These are phyloP conservation scores for Penicillium robsamsonii DNA, from an alignment of 495 filamentous ascomycete species.

Conservation along the genomic window DNA sequence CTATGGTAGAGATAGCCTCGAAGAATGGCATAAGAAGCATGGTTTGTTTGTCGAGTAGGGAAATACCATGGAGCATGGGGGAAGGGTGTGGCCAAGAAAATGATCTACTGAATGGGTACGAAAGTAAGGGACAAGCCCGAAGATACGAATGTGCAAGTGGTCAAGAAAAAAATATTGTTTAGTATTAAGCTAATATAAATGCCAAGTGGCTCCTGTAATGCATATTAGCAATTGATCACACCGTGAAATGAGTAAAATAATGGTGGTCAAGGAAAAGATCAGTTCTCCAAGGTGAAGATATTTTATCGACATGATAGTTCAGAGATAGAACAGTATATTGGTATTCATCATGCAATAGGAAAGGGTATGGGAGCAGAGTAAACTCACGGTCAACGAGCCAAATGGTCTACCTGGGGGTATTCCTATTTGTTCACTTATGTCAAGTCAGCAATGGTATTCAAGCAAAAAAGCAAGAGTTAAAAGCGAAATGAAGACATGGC, in stretches of 20 bases:
- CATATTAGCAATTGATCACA: slow-evolving; percentile 24
- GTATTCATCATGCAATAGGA: slow-evolving; percentile 60
- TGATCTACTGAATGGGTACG: background rate
- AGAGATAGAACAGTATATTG: slow-evolving; percentile 77
- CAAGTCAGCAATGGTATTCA: slow-evolving; percentile 36
- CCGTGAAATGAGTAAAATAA: slow-evolving; percentile 18
- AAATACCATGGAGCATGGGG: background rate
- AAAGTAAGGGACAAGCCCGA: background rate
- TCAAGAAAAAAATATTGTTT: slow-evolving; percentile 3
- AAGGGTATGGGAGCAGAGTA: slow-evolving; percentile 4
- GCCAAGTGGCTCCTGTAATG: slow-evolving; percentile 14
- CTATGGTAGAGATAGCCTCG: slow-evolving; percentile 46
- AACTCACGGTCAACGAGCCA: slow-evolving; percentile 28
- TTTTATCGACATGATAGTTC: slow-evolving; percentile 72
- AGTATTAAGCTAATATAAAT: slow-evolving; percentile 4
- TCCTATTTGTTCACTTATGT: slow-evolving; percentile 29
- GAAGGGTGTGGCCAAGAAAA: background rate
- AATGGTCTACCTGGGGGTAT: slow-evolving; percentile 1
- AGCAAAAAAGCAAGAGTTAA: slow-evolving; percentile 26
- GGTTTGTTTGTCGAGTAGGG: slow-evolving; percentile 29
- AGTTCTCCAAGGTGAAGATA: slow-evolving; percentile 93
- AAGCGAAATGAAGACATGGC: slow-evolving; percentile 34
- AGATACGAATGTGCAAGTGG: background rate
- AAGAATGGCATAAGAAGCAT: slow-evolving; percentile 54
- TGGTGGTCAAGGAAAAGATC: slow-evolving; percentile 45